Base-by-base conservation (phyloP, 352 stramenopile species). In the Pilasporangium apinafurcum region DNA sequence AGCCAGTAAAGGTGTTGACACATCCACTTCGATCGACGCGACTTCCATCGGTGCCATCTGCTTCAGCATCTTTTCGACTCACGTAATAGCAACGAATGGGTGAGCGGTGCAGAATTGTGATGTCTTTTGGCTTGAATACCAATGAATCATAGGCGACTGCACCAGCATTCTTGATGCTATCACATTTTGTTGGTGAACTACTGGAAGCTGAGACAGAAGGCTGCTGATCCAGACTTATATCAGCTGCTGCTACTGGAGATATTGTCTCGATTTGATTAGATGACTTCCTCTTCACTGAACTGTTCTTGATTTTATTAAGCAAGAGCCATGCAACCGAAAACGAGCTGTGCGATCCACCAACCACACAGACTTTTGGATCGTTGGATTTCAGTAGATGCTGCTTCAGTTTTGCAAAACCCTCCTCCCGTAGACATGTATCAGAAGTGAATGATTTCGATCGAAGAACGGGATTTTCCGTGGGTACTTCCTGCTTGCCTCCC, bases 281-380 rank as follows among this genome's bases (percentile, higher is more conserved):
- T n/a, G n/a, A n/a, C n/a, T n/a, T n/a, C n/a, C n/a, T n/a, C n/a
- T n/a, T n/a, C n/a, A n/a, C n/a, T 48, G 57, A 28, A 38, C 14
- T 27, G 48, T 25, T 24, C 44, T 41, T 56, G 14, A 77, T 68
- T 16, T 67, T 81, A 51, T 92, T 80, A 21, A 95, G 49, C 29
- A 89, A 62, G 29, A 90, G 51, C 83, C 78, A 93, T 5, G 74
- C 74, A 4, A 89, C 74, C 0, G 76, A 92, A 44, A 95, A 95
- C 2, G 84, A 83, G 27, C 76, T 92, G 59, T 95, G 83, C 0
- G 78, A 88, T 12, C 84, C 84, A 9, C 84, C 84, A 3, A 95
- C 65, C 31, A 95, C 80, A 37, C 69, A 88, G 12, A 92, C 75
- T 57, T 90, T 87, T 10, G 47, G 51, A 6, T 58, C 47, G 12